Conservation (phyloP, 768 basidiomycete genomes). For the Pulveroboletus sp. region DNA sequence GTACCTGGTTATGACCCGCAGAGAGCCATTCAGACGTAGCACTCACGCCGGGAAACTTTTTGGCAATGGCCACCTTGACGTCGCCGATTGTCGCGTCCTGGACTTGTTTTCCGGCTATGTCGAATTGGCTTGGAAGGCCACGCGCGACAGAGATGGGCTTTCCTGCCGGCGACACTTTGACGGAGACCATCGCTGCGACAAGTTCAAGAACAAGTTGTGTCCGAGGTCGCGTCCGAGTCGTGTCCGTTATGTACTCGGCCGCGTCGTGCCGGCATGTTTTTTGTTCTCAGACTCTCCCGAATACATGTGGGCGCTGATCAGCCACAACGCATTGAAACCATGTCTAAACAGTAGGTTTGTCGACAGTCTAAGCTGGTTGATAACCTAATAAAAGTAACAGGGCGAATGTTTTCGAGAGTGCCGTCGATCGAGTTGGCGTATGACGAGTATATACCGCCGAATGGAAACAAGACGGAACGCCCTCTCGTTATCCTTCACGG, state of each 20-base stretch:
- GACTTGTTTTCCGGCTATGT: slow-evolving; percentile 42
- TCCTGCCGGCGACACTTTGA: slow-evolving; percentile 53
- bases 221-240: neutral
- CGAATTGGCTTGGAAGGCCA: slow-evolving; percentile 49
- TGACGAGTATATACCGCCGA: slow-evolving; percentile 29
- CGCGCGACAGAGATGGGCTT: slow-evolving; percentile 46
- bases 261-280: no score
- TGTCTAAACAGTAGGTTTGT: slow-evolving; percentile 6
- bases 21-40: neutral
- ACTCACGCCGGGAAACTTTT: slow-evolving; percentile 50
- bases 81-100: slow-evolving; percentile 60
- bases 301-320: slow-evolving; percentile 16
- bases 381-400: slow-evolving; percentile 18
- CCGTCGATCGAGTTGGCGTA: slow-evolving; percentile 30
- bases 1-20: slow-evolving; percentile 1
- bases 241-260: neutral
- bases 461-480: slow-evolving; percentile 32
- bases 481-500: slow-evolving; percentile 63
- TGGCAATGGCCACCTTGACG: slow-evolving; percentile 63
- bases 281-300: no score
- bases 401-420: slow-evolving; percentile 13
- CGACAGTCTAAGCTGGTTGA: no score
- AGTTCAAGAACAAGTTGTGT: neutral
- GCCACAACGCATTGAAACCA: slow-evolving; percentile 1
- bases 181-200: slow-evolving; percentile 40